Conservation (phyloP, 257 asterid species). For the Ilex aquifolium region DNA sequence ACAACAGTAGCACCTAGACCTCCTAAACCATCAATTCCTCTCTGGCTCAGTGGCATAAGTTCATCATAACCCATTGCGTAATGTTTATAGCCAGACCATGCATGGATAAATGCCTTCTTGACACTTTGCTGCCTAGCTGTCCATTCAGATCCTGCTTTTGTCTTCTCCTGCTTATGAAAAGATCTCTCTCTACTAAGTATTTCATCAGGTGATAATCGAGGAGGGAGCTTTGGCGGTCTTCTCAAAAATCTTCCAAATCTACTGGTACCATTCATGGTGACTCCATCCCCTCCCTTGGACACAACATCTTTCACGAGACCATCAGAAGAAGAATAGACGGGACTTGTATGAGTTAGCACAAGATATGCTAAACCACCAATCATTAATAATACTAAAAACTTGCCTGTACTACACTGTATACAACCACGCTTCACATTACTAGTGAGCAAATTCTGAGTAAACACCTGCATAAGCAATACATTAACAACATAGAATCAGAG, state of each 20-base stretch:
- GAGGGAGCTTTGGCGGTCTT: slow-evolving; percentile 84
- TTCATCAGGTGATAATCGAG: slow-evolving; percentile 83
- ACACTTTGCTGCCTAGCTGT: slow-evolving; percentile 60
- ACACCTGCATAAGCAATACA: slow-evolving; percentile 43
- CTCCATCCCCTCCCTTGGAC: slow-evolving; percentile 40
- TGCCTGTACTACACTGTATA: slow-evolving; percentile 70
- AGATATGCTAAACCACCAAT: slow-evolving; percentile 66
- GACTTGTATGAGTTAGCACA: slow-evolving; percentile 46
- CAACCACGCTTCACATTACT: slow-evolving; percentile 45
- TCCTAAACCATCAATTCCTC: slow-evolving; percentile 82
- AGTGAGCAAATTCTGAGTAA: slow-evolving; percentile 47
- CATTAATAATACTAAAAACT: slow-evolving; percentile 67
- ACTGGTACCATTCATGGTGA: slow-evolving; percentile 39
- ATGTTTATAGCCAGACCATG: slow-evolving; percentile 81
- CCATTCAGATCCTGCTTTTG: slow-evolving; percentile 49
- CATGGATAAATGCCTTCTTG: slow-evolving; percentile 84
- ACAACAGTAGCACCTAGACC: slow-evolving; percentile 93
- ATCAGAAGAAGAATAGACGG: slow-evolving; percentile 25
- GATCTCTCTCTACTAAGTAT: slow-evolving; percentile 44
- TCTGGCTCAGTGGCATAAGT: slow-evolving; percentile 84
- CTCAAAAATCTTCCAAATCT: slow-evolving; percentile 62
- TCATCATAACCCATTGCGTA: slow-evolving; percentile 92
- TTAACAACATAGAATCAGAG: slow-evolving; percentile 10
- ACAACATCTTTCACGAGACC: slow-evolving; percentile 29
- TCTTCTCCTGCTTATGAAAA: slow-evolving; percentile 23